Evolutionary conservation across 768 basidiomycete genomes (phyloP), one percentile per base, ranked within the genome.

Genomic region (Tylopilus vinaceipallidus): DNA sequence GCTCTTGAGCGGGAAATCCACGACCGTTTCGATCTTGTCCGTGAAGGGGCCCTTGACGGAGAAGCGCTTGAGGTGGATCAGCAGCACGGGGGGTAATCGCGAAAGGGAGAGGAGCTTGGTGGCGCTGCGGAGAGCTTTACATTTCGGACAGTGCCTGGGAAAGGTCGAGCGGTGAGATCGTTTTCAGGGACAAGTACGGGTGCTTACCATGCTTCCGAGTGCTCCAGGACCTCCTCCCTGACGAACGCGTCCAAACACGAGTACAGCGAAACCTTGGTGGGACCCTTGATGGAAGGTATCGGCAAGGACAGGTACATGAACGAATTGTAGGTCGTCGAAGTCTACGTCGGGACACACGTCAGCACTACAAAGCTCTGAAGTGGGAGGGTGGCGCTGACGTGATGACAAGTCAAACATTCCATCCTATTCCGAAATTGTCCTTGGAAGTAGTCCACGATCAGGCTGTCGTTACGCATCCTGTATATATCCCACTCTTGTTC

Each of bases 371-470:
- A 40, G 42, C 39, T 47, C 36, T 45, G 36, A 42, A 45, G 32
- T 29, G 34, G 35, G 43, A 43, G 30, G 24, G 10, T n/a, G n/a
- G n/a, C 14, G 43, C 13, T 10, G 53, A 94, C 95, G 69, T 91
- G 90, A 54, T 83, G 76, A 65, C 95, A 99, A 4, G 88, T 95
- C 64, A 93, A 63, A 67, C 95, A 99, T 60, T 90, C 81, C 70
- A 99, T 68, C 46, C 84, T 78, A 71, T 88, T 98, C 55, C 91
- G 76, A 68, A 97, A 98, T 68, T 98, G 97, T 11, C 95, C 95
- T 71, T 98, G 95, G 75, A 99, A 98, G 63, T 87, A 90, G 69
- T 98, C 95, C 24, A 98, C 97, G 45, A 99, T 86, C 46, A 98
- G 71, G 60, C 89, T 92, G 65, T 99, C 92, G 63, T 98, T 93